Evolutionary conservation across 331 rosid genomes (phyloP).

Genomic region (Arachis monticola): DNA sequence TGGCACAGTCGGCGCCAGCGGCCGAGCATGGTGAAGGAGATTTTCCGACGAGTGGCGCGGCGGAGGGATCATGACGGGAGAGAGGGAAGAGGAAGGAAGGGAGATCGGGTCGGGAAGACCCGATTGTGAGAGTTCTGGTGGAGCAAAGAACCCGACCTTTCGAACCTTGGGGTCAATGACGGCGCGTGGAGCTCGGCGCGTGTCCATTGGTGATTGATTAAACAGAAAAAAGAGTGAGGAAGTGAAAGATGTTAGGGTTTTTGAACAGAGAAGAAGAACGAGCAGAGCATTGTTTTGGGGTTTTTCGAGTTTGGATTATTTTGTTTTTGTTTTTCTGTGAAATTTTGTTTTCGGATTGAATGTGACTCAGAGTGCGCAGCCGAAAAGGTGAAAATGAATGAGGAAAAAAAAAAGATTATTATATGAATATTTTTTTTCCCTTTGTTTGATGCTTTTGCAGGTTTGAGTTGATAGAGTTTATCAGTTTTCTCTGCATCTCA

Average conservation of each 20-base stretch:
- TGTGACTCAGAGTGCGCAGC: neutral
- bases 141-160: conserved; percentile 73
- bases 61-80: conserved; percentile 83
- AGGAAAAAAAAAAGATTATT: neutral
- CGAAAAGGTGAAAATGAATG: neutral
- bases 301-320: neutral
- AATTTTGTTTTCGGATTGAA: neutral
- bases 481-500: neutral
- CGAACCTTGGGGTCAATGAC: conserved; percentile 74
- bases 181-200: conserved; percentile 63
- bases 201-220: conserved; percentile 47
- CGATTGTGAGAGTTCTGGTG: conserved; percentile 49
- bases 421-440: neutral
- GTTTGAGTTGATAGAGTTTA: neutral
- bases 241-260: neutral
- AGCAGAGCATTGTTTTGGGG: neutral
- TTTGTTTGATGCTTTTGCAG: neutral
- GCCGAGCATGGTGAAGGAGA: conserved; percentile 40
- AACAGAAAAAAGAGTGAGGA: neutral
- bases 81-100: conserved; percentile 55
- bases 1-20: neutral
- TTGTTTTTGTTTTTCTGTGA: neutral
- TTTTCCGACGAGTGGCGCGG: conserved; percentile 62
- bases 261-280: neutral
- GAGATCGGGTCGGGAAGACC: conserved; percentile 44